Evolutionary conservation across 225 moss, liverwort and hornwort species (phyloP), one percentile per base, ranked within the genome.

Genomic region (Sphagnum tenellum): DNA sequence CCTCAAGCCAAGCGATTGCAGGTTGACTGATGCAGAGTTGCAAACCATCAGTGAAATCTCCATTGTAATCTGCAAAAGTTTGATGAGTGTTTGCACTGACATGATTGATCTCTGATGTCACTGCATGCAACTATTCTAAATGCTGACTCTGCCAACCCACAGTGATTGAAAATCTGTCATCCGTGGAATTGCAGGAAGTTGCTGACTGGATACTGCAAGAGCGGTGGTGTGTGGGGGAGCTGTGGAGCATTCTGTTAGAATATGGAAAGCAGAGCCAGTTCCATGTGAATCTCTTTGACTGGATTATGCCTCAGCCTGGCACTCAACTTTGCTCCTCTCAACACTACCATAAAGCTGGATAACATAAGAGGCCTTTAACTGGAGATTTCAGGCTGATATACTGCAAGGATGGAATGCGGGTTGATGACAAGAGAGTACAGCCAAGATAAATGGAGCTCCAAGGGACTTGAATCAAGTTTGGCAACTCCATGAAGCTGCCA

Each of bases 241-340:
- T 94, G 0, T 88, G 84, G 89, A 79, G 60, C 13, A 46, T 68
- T 45, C 46, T 88, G 29, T 9, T 75, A 65, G 76, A 72, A 7
- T 93, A 88, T 56, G 90, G 90, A 47, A 74, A 72, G 58, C 66
- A 29, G 0, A 29, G 29, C 29, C 69, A 79, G 53, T 69, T 88
- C 58, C 73, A 74, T 7, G 55, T 69, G 2, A 86, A 88, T 57
- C 74, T 88, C 45, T 94, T 77, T 76, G 82, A 78, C 46, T 94
- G 90, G 88, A 78, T 94, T 70, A 68, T 82, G 5, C 81, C 78
- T 52, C 66, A 70, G 45, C 55, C 63, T 61, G 64, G 8, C 56
- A 55, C 64, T 69, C 70, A 62, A 74, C 58, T 62, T 69, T 59
- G 57, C 50, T n/a, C 60, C 29, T 29, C 29, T 29, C 29, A 29